Percentiles rank a stretch among this genome's conserved stretches.
Conservation (phyloP, 169 alveolate genomes). For the Plasmodium adleri region DNA sequence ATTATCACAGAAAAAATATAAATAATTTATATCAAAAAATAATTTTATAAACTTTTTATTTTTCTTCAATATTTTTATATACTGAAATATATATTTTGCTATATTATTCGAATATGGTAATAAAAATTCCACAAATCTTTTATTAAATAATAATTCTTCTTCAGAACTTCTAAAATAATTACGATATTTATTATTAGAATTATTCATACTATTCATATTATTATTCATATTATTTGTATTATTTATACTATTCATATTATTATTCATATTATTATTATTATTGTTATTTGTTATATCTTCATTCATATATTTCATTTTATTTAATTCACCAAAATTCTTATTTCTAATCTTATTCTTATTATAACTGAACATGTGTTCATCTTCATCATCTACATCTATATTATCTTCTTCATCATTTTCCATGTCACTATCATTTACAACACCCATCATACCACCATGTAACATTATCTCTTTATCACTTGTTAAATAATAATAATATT, state of each 20-base stretch:
- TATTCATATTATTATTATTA: no score
- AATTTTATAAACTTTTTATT: constrained; percentile 43
- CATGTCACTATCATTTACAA: no score
- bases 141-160: constrained; percentile 19
- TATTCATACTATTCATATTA: not conserved
- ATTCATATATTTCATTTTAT: no score
- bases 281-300: no score
- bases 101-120: constrained; percentile 2
- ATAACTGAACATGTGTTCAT: no score
- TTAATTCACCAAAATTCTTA: no score
- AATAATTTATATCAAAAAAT: constrained; percentile 56
- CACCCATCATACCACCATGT: no score
- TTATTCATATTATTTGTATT: not conserved
- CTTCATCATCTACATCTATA: no score
- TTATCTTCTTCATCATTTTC: no score
- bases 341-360: no score
- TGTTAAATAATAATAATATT: no score
- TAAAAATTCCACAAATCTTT: constrained; percentile 3
- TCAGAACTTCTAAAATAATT: constrained; percentile 1
- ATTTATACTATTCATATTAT: not conserved
- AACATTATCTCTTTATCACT: no score
- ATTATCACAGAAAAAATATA: constrained; percentile 52
- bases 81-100: constrained; percentile 26
- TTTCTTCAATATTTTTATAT: constrained; percentile 42
- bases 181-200: not conserved